Evolutionary conservation across 345 rosid genomes (phyloP).

Genomic region (Cardiospermum halicacabum): DNA sequence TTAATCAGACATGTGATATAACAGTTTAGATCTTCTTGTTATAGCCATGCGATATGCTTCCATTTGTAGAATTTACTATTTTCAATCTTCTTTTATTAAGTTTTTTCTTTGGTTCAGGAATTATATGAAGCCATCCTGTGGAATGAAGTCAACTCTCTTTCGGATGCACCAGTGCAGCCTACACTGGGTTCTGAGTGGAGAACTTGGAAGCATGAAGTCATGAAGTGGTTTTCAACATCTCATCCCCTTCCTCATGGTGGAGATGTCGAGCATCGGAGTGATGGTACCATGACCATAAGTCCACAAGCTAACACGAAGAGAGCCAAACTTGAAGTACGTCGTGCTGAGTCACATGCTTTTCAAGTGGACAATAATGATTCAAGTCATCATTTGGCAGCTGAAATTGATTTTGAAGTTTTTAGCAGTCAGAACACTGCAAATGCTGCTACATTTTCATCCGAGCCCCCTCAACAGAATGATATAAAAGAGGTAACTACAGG

Average conservation of each 20-base stretch:
- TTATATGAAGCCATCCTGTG: slow-evolving; percentile 65
- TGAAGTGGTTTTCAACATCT: slow-evolving; percentile 74
- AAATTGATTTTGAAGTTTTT: slow-evolving; percentile 57
- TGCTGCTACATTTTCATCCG: slow-evolving; percentile 29
- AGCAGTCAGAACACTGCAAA: slow-evolving; percentile 34
- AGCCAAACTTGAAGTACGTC: slow-evolving; percentile 91
- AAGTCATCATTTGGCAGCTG: slow-evolving; percentile 36
- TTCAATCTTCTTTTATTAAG: slow-evolving; percentile 10
- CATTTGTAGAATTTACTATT: background rate
- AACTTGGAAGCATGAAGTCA: slow-evolving; percentile 95
- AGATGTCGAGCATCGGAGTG: slow-evolving; percentile 38
- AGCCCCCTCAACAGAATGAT: slow-evolving; percentile 24
- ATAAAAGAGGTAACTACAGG: slow-evolving; percentile 26
- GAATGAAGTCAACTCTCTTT: slow-evolving; percentile 70
- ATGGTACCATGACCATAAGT: slow-evolving; percentile 36
- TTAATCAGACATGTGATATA: slow-evolving; percentile 6
- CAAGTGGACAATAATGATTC: slow-evolving; percentile 46
- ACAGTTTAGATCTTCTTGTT: background rate
- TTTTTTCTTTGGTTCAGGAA: slow-evolving; percentile 48
- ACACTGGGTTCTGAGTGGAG: slow-evolving; percentile 85
- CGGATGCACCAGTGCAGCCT: slow-evolving; percentile 61
- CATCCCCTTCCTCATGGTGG: slow-evolving; percentile 35
- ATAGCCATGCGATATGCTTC: background rate
- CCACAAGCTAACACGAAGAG: slow-evolving; percentile 66
- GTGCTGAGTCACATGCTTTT: slow-evolving; percentile 68